Evolutionary conservation across 495 filamentous ascomycete genomes (phyloP).

Genomic region (Terfezia boudieri): DNA sequence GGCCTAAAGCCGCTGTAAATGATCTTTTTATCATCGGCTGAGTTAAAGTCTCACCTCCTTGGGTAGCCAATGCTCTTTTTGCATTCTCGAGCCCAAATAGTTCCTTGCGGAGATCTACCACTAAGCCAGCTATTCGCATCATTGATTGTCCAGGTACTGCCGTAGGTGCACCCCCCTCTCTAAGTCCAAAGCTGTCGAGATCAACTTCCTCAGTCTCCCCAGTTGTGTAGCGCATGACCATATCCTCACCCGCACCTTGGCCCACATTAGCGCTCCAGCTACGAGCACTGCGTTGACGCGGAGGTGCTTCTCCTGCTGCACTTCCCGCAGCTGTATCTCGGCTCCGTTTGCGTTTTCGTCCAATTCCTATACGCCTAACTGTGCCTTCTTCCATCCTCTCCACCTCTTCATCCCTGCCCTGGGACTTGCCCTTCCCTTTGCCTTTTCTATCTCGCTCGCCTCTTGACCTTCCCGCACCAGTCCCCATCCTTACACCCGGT

Average conservation of each 20-base stretch:
- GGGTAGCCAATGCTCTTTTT: not conserved
- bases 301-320: not conserved
- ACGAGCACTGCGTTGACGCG: not conserved
- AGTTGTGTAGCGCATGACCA: too few species aligned
- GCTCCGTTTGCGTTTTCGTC: not conserved
- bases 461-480: not conserved
- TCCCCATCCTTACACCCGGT: not conserved
- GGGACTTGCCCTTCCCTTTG: not conserved
- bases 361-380: not conserved
- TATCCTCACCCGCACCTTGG: not conserved
- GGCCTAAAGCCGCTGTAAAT: conserved; percentile 28
- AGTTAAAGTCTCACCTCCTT: not conserved
- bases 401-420: not conserved
- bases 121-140: conserved; percentile 7
- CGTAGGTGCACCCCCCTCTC: not conserved
- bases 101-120: conserved; percentile 34
- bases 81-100: conserved; percentile 26
- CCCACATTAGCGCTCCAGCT: not conserved
- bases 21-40: conserved; percentile 1
- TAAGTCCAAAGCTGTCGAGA: not conserved
- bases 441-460: not conserved
- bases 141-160: conserved; percentile 3
- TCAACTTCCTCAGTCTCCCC: not conserved
- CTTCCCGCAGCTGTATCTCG: too few species aligned
- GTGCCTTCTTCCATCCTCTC: not conserved